Conservation (phyloP, 108 stramenopile species). For the Fragilariopsis cylindrus region DNA sequence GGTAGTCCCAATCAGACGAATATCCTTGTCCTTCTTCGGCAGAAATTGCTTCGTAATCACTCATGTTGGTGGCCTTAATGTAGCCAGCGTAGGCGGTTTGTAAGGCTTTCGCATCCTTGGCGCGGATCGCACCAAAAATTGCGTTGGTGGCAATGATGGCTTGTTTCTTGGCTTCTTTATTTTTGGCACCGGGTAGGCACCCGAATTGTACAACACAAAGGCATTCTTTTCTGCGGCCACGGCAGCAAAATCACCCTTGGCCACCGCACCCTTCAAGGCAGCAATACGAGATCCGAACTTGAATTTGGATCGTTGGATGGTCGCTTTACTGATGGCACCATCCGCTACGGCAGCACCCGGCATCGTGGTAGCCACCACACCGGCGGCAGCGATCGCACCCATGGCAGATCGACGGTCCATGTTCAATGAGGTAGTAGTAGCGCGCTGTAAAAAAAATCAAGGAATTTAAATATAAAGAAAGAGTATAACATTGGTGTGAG, state of each 20-base stretch:
- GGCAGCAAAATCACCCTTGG: conserved; percentile 85
- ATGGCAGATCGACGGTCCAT: conserved; percentile 89
- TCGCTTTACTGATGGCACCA: conserved; percentile 84
- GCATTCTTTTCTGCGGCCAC: conserved; percentile 91
- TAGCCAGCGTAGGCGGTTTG: conserved; percentile 76
- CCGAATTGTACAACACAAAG: conserved; percentile 94
- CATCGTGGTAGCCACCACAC: conserved; percentile 60
- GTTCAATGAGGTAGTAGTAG: conserved; percentile 75
- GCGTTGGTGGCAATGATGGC: conserved; percentile 79
- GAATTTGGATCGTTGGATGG: conserved; percentile 68
- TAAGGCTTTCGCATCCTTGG: conserved; percentile 71
- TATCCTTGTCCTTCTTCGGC: conserved; percentile 72
- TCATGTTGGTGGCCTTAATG: conserved; percentile 55
- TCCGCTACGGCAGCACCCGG: conserved; percentile 82
- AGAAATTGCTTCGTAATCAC: conserved; percentile 34
- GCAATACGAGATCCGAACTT: conserved; percentile 89
- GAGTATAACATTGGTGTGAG: not conserved
- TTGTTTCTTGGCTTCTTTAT: conserved; percentile 64
- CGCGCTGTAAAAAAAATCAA: conserved; percentile 44
- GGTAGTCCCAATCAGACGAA: conserved; percentile 75
- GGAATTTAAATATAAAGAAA: conserved; percentile 2
- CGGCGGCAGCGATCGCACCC: conserved; percentile 75
- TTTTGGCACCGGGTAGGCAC: conserved; percentile 73
- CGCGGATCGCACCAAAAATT: conserved; percentile 80
- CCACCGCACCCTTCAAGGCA: conserved; percentile 79